phyloP scores from a whole-genome alignment of 2,329 filamentous ascomycete genomes.

The Pseudogymnoascus verrucosus region DNA sequence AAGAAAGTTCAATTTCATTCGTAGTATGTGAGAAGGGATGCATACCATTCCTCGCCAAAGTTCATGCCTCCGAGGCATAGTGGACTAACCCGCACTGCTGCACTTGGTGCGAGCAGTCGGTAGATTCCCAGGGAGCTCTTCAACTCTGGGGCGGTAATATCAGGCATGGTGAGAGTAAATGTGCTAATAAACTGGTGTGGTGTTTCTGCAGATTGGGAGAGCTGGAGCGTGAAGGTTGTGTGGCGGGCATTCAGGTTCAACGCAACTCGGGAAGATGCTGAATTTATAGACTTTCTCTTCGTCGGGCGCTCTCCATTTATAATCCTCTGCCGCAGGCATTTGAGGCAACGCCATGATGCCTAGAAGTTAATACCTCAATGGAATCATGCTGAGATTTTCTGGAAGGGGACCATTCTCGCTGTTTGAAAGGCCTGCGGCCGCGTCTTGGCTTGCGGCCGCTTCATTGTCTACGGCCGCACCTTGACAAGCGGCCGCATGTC shows the following conservation, averaged over 20 bases:
- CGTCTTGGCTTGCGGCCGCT: conserved; percentile 1
- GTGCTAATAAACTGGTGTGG: not conserved
- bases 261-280: not conserved
- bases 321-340: not conserved
- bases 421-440: not conserved
- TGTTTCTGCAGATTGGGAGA: not conserved
- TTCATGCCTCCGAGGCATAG: conserved; percentile 59
- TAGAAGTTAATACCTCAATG: not conserved
- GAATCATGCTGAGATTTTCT: not conserved
- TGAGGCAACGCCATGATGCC: not conserved
- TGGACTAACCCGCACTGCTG: conserved; percentile 59
- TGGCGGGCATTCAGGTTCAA: not conserved
- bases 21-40: not conserved
- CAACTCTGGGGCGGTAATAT: conserved; percentile 39
- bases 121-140: conserved; percentile 56
- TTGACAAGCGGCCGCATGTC: not conserved
- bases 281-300: not conserved
- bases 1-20: not conserved
- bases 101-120: conserved; percentile 57
- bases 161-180: conserved; percentile 19
- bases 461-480: not conserved
- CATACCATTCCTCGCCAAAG: conserved; percentile 49
- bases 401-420: not conserved
- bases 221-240: not conserved
- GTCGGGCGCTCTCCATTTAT: not conserved